A percentile compares a stretch with the other conserved stretches of the same genome.
These are phyloP conservation scores for Sporothrix pseudoabietina DNA, from an alignment of 2,329 filamentous ascomycete genomes.

Conservation along the genomic window DNA sequence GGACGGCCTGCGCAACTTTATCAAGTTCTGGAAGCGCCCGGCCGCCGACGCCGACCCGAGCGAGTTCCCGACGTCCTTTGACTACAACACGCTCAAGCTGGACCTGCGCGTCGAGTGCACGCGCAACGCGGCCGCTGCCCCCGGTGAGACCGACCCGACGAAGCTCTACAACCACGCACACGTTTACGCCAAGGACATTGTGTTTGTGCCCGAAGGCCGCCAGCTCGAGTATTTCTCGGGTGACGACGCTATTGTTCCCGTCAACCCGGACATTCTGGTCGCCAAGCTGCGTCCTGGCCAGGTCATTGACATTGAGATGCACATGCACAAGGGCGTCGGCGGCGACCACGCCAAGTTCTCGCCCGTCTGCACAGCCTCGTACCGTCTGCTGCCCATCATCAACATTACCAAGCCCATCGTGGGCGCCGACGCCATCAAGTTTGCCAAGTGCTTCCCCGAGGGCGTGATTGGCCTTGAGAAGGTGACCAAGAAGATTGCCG, in stretches of 20 bases:
- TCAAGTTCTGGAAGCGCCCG: slow-evolving; percentile 80
- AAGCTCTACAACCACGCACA: slow-evolving; percentile 86
- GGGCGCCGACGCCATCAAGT: slow-evolving; percentile 84
- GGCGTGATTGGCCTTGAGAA: slow-evolving; percentile 83
- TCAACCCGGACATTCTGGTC: slow-evolving; percentile 90
- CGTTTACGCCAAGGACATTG: slow-evolving; percentile 76
- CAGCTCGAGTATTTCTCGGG: slow-evolving; percentile 71
- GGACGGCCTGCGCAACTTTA: slow-evolving; percentile 72
- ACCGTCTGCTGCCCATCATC: slow-evolving; percentile 87
- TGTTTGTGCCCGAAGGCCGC: slow-evolving; percentile 73
- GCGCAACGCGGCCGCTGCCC: slow-evolving; percentile 70
- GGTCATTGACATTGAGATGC: slow-evolving; percentile 80
- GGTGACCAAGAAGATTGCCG: slow-evolving; percentile 68
- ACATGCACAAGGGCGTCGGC: slow-evolving; percentile 93
- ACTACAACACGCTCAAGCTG: slow-evolving; percentile 86
- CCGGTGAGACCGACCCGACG: slow-evolving; percentile 74
- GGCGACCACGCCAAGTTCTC: slow-evolving; percentile 97
- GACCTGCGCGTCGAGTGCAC: slow-evolving; percentile 78
- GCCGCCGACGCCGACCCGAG: slow-evolving; percentile 57
- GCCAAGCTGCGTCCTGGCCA: slow-evolving; percentile 93
- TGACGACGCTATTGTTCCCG: slow-evolving; percentile 68
- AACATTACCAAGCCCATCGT: slow-evolving; percentile 80
- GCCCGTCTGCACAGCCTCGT: slow-evolving; percentile 90
- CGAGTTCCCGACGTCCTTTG: slow-evolving; percentile 57
- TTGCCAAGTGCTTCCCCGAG: slow-evolving; percentile 81